Conservation (phyloP, 164 flowering plant species). For the Sextonia rubra region DNA sequence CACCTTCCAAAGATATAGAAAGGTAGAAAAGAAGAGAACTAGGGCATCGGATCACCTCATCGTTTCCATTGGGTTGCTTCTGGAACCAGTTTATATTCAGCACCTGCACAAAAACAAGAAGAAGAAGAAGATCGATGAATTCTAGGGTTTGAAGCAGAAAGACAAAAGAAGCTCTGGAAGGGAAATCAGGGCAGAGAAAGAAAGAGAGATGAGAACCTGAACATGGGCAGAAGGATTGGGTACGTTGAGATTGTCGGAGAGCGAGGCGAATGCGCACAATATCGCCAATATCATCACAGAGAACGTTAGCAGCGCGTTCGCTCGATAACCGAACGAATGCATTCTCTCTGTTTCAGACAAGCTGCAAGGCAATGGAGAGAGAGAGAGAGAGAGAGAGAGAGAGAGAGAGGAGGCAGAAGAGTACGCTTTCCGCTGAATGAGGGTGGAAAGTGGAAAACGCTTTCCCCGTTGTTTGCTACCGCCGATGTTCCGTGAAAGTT, state of each 20-base stretch:
- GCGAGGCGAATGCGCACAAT: constrained; percentile 71
- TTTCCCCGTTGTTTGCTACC: no score
- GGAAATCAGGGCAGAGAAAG: neutral
- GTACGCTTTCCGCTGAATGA: no score
- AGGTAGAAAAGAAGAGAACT: no score
- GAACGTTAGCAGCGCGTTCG: constrained; percentile 74
- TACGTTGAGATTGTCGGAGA: constrained; percentile 69
- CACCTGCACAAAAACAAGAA: constrained; percentile 32
- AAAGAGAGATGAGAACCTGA: constrained; percentile 34
- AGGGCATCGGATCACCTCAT: constrained; percentile 47
- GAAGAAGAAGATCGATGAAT: neutral
- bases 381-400: no score
- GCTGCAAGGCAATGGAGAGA: neutral
- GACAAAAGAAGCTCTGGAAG: neutral
- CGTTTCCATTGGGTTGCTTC: constrained; percentile 77
- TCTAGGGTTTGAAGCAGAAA: neutral
- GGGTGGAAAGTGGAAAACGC: no score
- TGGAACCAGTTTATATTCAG: constrained; percentile 81
- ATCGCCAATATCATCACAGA: constrained; percentile 71
- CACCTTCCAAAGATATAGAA: no score
- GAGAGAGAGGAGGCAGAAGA: neutral
- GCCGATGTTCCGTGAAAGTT: no score
- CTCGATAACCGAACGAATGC: constrained; percentile 82
- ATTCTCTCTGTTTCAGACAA: constrained; percentile 24
- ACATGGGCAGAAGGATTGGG: constrained; percentile 68